Base-by-base conservation (phyloP, 495 filamentous ascomycete species). In the Bathelium albidoporum region DNA sequence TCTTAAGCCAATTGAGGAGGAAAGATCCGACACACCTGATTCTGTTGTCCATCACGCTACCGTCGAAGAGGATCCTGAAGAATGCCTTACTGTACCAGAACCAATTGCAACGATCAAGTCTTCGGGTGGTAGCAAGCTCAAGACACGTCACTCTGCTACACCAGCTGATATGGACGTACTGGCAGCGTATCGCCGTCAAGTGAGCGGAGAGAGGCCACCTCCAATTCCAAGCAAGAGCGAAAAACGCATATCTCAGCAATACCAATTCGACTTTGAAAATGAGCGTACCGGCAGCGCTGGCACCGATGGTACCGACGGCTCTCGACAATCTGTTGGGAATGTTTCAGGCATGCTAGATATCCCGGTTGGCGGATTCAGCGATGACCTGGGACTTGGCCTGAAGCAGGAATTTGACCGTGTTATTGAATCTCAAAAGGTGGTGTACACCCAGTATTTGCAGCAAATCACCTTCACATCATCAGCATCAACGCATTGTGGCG, bases 391-490 rank as follows among this genome's bases (percentile, higher is more conserved):
- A 59, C 83, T 93, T 64, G 91, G 90, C 62, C 79, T 98, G 52
- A 89, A 94, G 66, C 83, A 88, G 70, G 94, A 97, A 70, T 97
- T 98, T 76, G 91, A 97, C 68, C 82, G 92, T 52, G 87, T 98
- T 24, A 94, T 97, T 70, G 94, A 97, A 75, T 85, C 88, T 68
- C 91, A 96, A 91, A 98, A 98, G 91, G 94, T 97, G 82, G 72
- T 81, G 65, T 65, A 29, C 66, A 68, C 64, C 41, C 22, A 55
- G 9, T 55, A 26, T 55, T 29, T 55, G 49, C 49, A 49, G 24
- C n/a, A 55, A 12, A 0, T 49, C 16, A 9, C 24, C 49, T 29
- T 20, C 24, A 28, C 55, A 11, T 29, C n/a, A n/a, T 29, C 20
- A 55, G 20, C 49, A 16, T 28, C 49, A 29, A 29, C 49, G 16